Base-by-base conservation (phyloP, 768 basidiomycete genomes). In the Boletus huronensis region DNA sequence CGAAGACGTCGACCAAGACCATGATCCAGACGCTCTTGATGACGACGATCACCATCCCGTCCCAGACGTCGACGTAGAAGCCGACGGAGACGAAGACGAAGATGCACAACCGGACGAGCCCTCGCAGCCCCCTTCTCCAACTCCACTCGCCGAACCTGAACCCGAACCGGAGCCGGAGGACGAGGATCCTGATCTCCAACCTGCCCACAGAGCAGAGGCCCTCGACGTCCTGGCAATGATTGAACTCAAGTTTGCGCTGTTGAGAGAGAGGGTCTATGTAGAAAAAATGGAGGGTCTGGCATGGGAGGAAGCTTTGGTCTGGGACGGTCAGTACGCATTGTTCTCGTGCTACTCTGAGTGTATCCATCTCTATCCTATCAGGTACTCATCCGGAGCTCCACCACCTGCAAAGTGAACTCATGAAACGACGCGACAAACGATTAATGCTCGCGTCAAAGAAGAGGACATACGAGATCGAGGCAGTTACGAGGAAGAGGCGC, bases 201-300 rank as follows among this genome's bases (percentile, higher is more conserved):
- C 87, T 42, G 87, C 87, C 1, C 88, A 91, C 67, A 80, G 91
- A 21, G 86, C 85, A 4, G 93, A 96, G 64, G 93, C 93, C 0
- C 79, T 98, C 53, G 93, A 94, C 54, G 87, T 88, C 0, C 75
- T 98, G 7, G 88, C 95, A 3, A 80, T 78, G 42, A 95, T 99
- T 61, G 96, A 99, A 66, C 83, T 98, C 72, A 92, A 90, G 64
- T 97, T 94, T 70, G 94, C 95, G 0, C 72, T 88, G 31, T 70
- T 98, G 52, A 75, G 96, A 44, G 94, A 98, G 68, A 78, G 84
- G 47, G 77, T 98, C 16, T 98, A 95, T 69, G 78, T 98, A 19
- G 96, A 98, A 73, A 90, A 94, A 69, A 93, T 98, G 92, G 90
- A 93, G 38, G 84, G 82, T 5, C 74, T 96, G 8, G 87, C 90